These are phyloP conservation scores for Cryptococcus jaspeensis DNA, from an alignment of 1,284 basidiomycete species.

Conservation along the genomic window DNA sequence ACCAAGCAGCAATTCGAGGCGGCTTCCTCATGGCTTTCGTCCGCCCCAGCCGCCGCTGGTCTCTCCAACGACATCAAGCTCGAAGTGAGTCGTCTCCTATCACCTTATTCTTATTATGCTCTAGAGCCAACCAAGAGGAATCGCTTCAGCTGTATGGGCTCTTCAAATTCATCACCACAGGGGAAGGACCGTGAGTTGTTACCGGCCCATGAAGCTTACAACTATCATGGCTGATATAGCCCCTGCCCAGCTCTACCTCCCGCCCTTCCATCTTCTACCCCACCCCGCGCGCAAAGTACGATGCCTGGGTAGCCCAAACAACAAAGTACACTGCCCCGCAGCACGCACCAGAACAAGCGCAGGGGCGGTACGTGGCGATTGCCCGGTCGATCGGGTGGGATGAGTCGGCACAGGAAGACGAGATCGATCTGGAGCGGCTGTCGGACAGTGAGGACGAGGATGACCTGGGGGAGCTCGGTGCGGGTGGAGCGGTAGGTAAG, in stretches of 20 bases:
- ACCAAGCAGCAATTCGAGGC: conserved; percentile 29
- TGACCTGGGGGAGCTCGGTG: conserved; percentile 19
- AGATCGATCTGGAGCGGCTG: conserved; percentile 17
- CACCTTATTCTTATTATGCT: not conserved
- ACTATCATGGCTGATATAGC: not conserved
- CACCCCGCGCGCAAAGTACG: conserved; percentile 80
- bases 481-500: conserved; percentile 62
- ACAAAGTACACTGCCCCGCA: conserved; percentile 55
- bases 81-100: conserved; percentile 26
- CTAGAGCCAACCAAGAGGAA: not conserved
- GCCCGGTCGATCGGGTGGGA: conserved; percentile 68
- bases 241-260: conserved; percentile 53
- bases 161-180: conserved; percentile 69
- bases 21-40: conserved; percentile 36
- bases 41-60: conserved; percentile 27
- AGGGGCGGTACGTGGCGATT: conserved; percentile 65
- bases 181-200: conserved; percentile 29
- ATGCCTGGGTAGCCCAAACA: conserved; percentile 69
- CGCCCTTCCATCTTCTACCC: conserved; percentile 80
- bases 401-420: conserved; percentile 13
- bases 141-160: conserved; percentile 68
- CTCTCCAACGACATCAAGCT: conserved; percentile 42
- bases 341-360: conserved; percentile 54
- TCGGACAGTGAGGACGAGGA: conserved; percentile 47
- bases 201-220: not conserved